Base-by-base conservation (phyloP, 208 protist genomes). In the Crithidia brevicula region DNA sequence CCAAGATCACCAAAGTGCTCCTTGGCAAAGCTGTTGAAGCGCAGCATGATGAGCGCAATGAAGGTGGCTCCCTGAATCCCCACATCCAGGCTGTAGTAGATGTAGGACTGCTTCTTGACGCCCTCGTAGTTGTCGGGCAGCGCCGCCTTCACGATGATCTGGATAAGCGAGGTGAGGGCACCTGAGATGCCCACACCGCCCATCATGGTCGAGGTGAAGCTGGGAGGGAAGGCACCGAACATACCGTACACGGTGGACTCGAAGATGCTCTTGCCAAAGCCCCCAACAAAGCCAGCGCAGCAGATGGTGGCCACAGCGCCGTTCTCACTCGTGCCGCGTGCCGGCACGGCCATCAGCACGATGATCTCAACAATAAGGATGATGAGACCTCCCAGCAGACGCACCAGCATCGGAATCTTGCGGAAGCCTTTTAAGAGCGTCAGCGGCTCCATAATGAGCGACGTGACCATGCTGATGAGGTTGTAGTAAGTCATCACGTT, bases 201-300 rank as follows among this genome's bases (percentile, higher is more conserved):
- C 89, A 96, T 94, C 46, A 91, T 54, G 1, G 68, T 71, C 16
- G 80, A 62, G n/a, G 72, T 89, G 67, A 86, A 93, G 30, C 66
- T 69, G 13, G 65, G 27, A 4, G 88, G 88, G 38, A 95, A 84
- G 9, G 74, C 68, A 16, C 74, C 71, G 13, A 87, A 87, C 34
- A 96, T 62, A 53, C 81, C 86, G 75, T 96, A 97, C 23, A 76
- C 49, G 13, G 83, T 89, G 15, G 85, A 54, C 54, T 95, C 85
- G 54, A 92, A 81, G 49, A 92, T 78, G n/a, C 86, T 84, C 52
- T 83, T 92, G 33, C 75, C 82, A 0, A 74, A 18, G 6, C 83
- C 85, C n/a, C 63, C 30, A n/a, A 86, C 70, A 40, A 85, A 57
- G 16, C 69, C 67, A 4, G 63, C 72, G 18, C 74, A 33, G 46